Conservation (phyloP, 106 monocot genomes). For the Apostasia shenzhenica region DNA sequence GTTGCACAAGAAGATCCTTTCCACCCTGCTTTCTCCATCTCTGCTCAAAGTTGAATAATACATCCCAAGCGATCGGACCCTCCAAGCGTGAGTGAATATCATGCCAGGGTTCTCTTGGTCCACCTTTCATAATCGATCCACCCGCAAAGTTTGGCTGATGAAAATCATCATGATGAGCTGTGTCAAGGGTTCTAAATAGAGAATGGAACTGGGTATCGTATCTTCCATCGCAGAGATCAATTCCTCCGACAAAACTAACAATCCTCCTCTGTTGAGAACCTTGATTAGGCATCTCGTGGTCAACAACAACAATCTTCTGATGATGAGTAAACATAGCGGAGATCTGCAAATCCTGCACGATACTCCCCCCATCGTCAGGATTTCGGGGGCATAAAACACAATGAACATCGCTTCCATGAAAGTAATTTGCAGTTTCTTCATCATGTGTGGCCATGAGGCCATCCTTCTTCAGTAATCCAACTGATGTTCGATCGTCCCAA, state of each 20-base stretch:
- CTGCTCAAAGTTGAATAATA: constrained; percentile 26
- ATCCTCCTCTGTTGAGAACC: constrained; percentile 17
- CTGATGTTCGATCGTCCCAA: constrained; percentile 28
- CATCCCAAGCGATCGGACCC: constrained; percentile 29
- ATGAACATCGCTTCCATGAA: constrained; percentile 14
- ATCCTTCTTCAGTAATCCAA: constrained; percentile 17
- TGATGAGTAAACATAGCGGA: constrained; percentile 27
- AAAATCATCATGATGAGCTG: constrained; percentile 25
- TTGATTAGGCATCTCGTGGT: constrained; percentile 20
- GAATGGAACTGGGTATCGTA: constrained; percentile 29
- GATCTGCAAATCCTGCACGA: constrained; percentile 24
- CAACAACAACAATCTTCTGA: constrained; percentile 30
- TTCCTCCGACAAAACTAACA: constrained; percentile 23
- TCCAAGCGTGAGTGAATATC: constrained; percentile 22
- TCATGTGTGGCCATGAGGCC: constrained; percentile 27
- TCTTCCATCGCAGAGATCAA: constrained; percentile 30
- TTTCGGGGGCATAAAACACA: constrained; percentile 23
- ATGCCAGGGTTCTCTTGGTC: constrained; percentile 28
- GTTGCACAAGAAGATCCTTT: constrained; percentile 17
- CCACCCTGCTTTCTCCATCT: constrained; percentile 28
- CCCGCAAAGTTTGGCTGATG: constrained; percentile 25
- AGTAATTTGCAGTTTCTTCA: constrained; percentile 18
- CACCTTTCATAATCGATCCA: constrained; percentile 23
- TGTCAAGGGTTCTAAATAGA: constrained; percentile 21
- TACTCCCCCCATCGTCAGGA: constrained; percentile 23